Evolutionary conservation across 805 yeast genomes (phyloP), one percentile per base, ranked within the genome.

Genomic region (Cyberlindnera euphorbiae): DNA sequence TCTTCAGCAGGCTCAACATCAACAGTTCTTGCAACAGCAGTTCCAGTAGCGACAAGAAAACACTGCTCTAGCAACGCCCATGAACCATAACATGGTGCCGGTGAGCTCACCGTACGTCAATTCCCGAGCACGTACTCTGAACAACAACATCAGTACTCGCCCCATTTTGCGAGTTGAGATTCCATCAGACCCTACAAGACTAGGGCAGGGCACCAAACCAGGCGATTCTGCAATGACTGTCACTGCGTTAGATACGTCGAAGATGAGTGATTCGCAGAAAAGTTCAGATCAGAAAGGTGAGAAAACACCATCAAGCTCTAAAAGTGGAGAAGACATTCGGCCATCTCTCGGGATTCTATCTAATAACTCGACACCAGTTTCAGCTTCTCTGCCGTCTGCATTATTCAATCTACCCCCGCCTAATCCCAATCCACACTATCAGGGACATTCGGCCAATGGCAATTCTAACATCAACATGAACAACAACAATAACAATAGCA

Each of bases 371-470:
- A 49, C 56, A 10, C 65, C 66, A 4, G 35, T 56, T 3, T 47
- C 59, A 8, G 63, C 62, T 1, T 39, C 63, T 4, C 40, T 57
- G 34, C 66, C 67, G 8, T 53, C 56, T 16, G 58, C 55, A 5
- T 46, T 59, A 6, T 51, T 55, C 32, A 39, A 50, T 21, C 41
- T 62, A 23, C 65, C 64, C 1, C 62, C 55, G n/a, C 64, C 63
- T 7, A 51, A 58, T 14, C 53, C 45, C 6, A 57, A 17, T 50
- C 51, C 45, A 42, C 56, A 46, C 48, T 54, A 44, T 57, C 45
- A 43, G n/a, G n/a, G n/a, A n/a, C n/a, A n/a, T 17, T 24, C 26
- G 6, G 9, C 26, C 13, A 24, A 24, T 24, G 24, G 24, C 11
- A 24, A 8, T 12, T n/a, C 22, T 19, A 19, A 19, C 9, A 19